Percentiles rank a stretch among this genome's conserved stretches.
These are phyloP conservation scores for Chaetomium fimeti DNA, from an alignment of 495 filamentous ascomycete genomes.

Conservation along the genomic window DNA sequence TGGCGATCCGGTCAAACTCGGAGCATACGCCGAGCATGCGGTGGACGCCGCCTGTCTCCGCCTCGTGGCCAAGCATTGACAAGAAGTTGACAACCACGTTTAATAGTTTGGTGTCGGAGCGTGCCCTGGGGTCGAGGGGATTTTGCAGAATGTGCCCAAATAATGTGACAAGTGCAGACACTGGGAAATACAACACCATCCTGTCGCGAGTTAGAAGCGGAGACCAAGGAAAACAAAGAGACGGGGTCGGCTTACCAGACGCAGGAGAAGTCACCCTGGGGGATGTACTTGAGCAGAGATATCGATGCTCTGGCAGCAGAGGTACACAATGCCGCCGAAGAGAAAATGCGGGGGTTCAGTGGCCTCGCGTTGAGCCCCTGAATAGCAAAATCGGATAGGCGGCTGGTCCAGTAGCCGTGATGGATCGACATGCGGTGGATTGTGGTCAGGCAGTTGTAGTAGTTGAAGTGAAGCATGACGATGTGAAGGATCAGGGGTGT, in stretches of 20 bases:
- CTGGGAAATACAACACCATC: conserved; percentile 96
- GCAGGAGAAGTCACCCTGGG: conserved; percentile 88
- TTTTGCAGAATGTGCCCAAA: conserved; percentile 98
- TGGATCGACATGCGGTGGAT: conserved; percentile 98
- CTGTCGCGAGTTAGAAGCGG: conserved; percentile 46
- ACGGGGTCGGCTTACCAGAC: conserved; percentile 70
- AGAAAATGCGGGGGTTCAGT: conserved; percentile 89
- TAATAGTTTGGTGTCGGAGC: conserved; percentile 88
- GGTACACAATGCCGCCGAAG: conserved; percentile 89
- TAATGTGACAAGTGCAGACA: conserved; percentile 90
- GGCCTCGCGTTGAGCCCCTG: conserved; percentile 87
- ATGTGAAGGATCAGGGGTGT: conserved; percentile 88
- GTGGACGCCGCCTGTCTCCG: conserved; percentile 80
- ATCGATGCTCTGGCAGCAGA: conserved; percentile 90
- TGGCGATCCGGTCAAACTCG: conserved; percentile 93
- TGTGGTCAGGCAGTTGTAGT: conserved; percentile 96
- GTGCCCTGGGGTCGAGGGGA: conserved; percentile 81
- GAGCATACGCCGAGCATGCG: conserved; percentile 91
- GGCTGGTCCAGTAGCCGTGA: conserved; percentile 96
- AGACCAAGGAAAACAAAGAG: not conserved
- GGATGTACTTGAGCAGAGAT: conserved; percentile 90
- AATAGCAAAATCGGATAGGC: conserved; percentile 91
- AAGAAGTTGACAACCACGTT: conserved; percentile 88
- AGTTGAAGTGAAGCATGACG: conserved; percentile 89
- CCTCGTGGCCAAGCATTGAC: conserved; percentile 64